Evolutionary conservation across 106 monocot genomes (phyloP), one percentile per base, ranked within the genome.

Genomic region (Allium sativum): DNA sequence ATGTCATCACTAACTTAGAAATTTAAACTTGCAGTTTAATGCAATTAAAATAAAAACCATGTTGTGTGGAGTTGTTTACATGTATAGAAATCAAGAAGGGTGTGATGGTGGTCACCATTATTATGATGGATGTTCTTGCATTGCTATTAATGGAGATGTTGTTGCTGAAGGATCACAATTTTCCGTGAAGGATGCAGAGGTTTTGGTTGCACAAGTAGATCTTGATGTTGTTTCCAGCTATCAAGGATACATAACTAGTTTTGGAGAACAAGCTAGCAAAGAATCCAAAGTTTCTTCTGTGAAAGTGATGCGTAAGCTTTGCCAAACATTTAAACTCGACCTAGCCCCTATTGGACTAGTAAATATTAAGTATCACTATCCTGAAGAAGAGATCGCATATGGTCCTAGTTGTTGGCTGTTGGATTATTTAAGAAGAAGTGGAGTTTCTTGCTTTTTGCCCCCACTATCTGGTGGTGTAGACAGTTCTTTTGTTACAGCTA

Each of bases 391-490:
- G 67, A 98, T 98, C 69, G 82, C 91, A 58, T 87, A 88, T 76
- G 96, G 96, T 45, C 96, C 96, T 62, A 83, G 91, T 73, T 98
- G 96, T 72, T 98, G 96, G 96, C 52, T 98, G 17, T 98, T 90
- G 91, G 96, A 98, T 76, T 98, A 98, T 82, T 62, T 98, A 57
- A 72, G 96, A 64, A 88, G 96, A 78, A 98, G 96, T 70, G 84
- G 91, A 44, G 96, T 91, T 59, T 91, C 96, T 70, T 90, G 96
- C 13, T 91, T 91, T 66, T 59, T 98, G 70, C 96, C 92, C 78
- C 96, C 96, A 45, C 91, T 98, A 64, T 98, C 96, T 65, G 96
- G 96, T 60, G 96, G 96, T 51, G 96, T 91, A 42, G 96, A 98
- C 71, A 98, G 96, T 82, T 98, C 96, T 58, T 59, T 87, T 67